Evolutionary conservation across 768 basidiomycete species (phyloP).

Genomic region (Leccinum fibrillosum): DNA sequence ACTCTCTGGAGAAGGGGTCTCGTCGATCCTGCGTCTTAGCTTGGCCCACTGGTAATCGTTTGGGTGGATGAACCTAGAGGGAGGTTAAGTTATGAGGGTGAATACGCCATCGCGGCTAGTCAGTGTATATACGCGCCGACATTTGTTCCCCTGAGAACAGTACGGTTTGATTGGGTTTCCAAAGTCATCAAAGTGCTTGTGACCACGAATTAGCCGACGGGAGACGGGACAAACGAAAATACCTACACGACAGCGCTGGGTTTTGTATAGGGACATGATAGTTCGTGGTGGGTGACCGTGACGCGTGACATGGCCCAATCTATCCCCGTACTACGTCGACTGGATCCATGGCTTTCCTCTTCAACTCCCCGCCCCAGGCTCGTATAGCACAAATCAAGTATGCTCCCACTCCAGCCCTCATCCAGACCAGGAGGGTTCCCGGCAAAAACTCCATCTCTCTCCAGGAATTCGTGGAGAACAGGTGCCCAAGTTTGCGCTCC

Average conservation of each 20-base stretch:
- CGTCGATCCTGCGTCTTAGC: constrained; percentile 17
- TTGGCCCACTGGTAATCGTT: constrained; percentile 42
- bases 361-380: constrained; percentile 11
- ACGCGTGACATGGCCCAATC: constrained; percentile 12
- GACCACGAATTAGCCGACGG: constrained; percentile 14
- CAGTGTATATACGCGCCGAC: constrained; percentile 40
- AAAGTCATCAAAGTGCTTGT: constrained; percentile 46
- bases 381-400: constrained; percentile 20
- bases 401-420: constrained; percentile 16
- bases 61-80: constrained; percentile 48
- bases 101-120: constrained; percentile 6
- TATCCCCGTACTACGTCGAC: neutral
- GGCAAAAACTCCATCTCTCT: constrained; percentile 19
- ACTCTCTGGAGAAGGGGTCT: constrained; percentile 18
- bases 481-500: constrained; percentile 28
- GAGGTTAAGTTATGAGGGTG: constrained; percentile 3
- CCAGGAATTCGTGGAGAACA: constrained; percentile 30
- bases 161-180: constrained; percentile 41
- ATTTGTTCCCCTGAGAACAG: constrained; percentile 46
- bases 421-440: constrained; percentile 13
- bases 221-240: constrained; percentile 4
- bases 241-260: constrained; percentile 46
- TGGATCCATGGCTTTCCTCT: constrained; percentile 21
- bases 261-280: constrained; percentile 40
- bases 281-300: constrained; percentile 18